Percentiles rank a stretch among this genome's conserved stretches.
Conservation (phyloP, 192 early-diverging fungal genomes). For the Geranomyces michiganensis region DNA sequence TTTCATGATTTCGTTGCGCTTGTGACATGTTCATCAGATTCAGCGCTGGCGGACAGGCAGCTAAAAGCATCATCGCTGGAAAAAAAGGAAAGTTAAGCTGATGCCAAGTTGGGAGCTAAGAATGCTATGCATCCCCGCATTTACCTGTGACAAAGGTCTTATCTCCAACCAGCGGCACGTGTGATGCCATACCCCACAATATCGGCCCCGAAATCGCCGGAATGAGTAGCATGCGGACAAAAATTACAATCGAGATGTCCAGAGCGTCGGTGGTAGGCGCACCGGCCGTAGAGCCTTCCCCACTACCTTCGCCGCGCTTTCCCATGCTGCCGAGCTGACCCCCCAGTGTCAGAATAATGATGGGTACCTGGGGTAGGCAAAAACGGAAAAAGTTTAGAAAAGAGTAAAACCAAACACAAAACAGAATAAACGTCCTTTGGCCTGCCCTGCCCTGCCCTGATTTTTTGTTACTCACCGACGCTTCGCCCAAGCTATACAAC, state of each 20-base stretch:
- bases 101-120: too few relatives aligned
- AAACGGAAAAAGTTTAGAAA: too few relatives aligned
- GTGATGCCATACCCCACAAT: not conserved
- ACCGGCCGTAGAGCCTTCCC: not conserved
- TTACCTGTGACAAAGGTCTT: constrained; percentile 28
- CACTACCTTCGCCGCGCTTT: constrained; percentile 11
- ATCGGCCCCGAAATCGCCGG: constrained; percentile 5
- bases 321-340: constrained; percentile 58
- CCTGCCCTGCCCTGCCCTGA: too few relatives aligned
- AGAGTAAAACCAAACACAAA: too few relatives aligned
- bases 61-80: constrained; percentile 28
- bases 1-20: constrained; percentile 35
- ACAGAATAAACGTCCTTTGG: too few relatives aligned
- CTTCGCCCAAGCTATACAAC: constrained; percentile 73
- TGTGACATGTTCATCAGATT: constrained; percentile 39
- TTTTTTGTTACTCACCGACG: constrained; percentile 46
- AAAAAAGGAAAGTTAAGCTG: not conserved
- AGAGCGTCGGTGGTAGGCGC: not conserved
- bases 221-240: constrained; percentile 26
- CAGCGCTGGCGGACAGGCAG: constrained; percentile 28
- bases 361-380: constrained; percentile 53
- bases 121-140: too few relatives aligned
- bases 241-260: constrained; percentile 17
- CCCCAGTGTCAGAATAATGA: constrained; percentile 76
- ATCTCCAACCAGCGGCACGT: constrained; percentile 14